Evolutionary conservation across 768 basidiomycete genomes (phyloP), one percentile per base, ranked within the genome.

Genomic region (Pulveroboletus sp.): DNA sequence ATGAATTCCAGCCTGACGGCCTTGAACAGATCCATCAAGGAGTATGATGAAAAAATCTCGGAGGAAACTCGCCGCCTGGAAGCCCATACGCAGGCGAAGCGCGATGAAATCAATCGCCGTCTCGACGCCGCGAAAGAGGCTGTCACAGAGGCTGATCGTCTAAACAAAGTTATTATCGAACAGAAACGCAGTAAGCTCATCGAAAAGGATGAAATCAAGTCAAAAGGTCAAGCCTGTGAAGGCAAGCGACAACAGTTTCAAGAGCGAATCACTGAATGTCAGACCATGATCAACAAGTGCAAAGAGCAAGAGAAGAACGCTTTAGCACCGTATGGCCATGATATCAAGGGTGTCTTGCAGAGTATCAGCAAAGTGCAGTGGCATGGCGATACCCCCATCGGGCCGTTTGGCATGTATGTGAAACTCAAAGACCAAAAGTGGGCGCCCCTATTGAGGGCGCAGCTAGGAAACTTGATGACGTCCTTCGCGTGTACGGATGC

Each of bases 401-500:
- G 90, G 0, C 95, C 95, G 0, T 71, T 97, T 24, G 95, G 95
- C 0, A 54, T 78, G 43, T 77, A 81, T 62, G 85, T 97, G 59
- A 86, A 83, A 58, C 78, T 91, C 33, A 79, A 74, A 57, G 87
- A 94, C 43, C 59, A 71, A 52, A 69, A 60, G 30, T 97, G 89
- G 80, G 83, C 80, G 0, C 70, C 70, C 1, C 57, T 90, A n/a
- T 66, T 98, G 57, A 72, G 85, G 53, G 67, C 67, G 44, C 78
- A 85, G 56, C 70, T 99, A 5, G 79, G 77, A 5, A 28, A 42
- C 4, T 61, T 73, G 17, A 73, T 98, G 70, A 78, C 72, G 33
- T 77, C 82, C 6, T 97, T 86, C 62, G 89, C 84, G 0, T 76
- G 94, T 44, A 87, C 86, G 1, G 79, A 91, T 62, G 64, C 76